A percentile compares a stretch with the other conserved stretches of the same genome.
These are phyloP conservation scores for Mortierella antarctica DNA, from an alignment of 192 early-diverging fungal species.

Conservation along the genomic window DNA sequence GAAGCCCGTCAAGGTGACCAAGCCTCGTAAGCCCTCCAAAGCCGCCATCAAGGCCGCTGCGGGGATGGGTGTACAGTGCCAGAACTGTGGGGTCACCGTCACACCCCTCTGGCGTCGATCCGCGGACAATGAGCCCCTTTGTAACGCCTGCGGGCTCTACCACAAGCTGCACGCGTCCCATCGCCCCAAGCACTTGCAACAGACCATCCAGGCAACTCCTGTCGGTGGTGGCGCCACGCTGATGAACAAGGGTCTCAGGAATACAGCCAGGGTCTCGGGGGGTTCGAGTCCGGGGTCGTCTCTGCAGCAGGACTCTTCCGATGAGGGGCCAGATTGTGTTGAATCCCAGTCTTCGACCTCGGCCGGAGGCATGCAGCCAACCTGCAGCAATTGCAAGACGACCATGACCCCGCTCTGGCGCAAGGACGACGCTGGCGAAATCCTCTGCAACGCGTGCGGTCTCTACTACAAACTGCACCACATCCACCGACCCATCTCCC, in stretches of 20 bases:
- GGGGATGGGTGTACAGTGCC: slow-evolving; percentile 54
- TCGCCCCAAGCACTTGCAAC: slow-evolving; percentile 42
- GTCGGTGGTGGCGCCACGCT: neutral
- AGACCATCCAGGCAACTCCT: neutral
- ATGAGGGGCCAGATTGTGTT: neutral
- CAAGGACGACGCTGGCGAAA: slow-evolving; percentile 72
- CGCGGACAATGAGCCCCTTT: slow-evolving; percentile 85
- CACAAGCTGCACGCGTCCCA: slow-evolving; percentile 45
- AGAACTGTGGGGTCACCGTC: slow-evolving; percentile 82
- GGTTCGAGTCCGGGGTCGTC: neutral
- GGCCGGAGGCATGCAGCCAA: slow-evolving; percentile 7
- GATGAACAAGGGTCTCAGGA: neutral
- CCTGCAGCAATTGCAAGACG: slow-evolving; percentile 78
- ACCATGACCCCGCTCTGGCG: slow-evolving; percentile 81
- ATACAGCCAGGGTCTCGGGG: no score
- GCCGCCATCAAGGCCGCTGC: slow-evolving; percentile 24
- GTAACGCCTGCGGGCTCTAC: slow-evolving; percentile 98
- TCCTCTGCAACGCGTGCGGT: slow-evolving; percentile 93
- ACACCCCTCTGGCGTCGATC: slow-evolving; percentile 96
- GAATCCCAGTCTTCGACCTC: neutral
- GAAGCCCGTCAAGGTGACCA: slow-evolving; percentile 67
- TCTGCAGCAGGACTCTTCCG: neutral
- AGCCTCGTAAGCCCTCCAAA: slow-evolving; percentile 31
- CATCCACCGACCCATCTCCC: slow-evolving; percentile 75
- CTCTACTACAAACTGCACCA: slow-evolving; percentile 89